Base-by-base conservation (phyloP, 257 asterid species). In the Echium plantagineum region DNA sequence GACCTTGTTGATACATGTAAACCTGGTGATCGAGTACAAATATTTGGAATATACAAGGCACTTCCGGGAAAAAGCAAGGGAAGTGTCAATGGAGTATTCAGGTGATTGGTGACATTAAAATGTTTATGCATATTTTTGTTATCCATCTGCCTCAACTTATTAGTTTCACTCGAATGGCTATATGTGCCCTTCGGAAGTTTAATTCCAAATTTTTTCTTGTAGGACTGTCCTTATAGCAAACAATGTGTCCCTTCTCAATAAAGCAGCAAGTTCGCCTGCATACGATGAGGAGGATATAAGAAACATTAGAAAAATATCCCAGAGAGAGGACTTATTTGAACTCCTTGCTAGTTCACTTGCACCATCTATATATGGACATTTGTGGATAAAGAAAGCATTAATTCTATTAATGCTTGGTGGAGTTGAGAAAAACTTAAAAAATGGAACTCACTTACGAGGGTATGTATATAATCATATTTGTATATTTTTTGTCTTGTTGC, bases 361-460 rank as follows among this genome's bases (percentile, higher is more conserved):
- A 1, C 98, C 98, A 52, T 91, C 96, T 60, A 91, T 91, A 46
- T 85, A 85, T 58, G 98, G 96, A 73, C 96, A 91, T 72, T 63
- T 69, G 61, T 88, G 98, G 98, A 91, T 88, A 73, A 91, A 91
- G 77, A 91, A 91, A 68, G 93, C 98, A 42, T 90, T 88, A 68
- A 59, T 91, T 75, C 77, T 91, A 46, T 65, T 91, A 78, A 88
- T 91, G 98, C 96, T 91, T 18, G 96, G 98, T 61, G 98, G 98
- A 75, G 81, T 74, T 38, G 98, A 91, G 72, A 91, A 88, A 73
- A 88, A 88, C 84, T 75, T 91, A 76, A 84, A 91, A 74, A 91
- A 91, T 64, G 98, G 98, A 53, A 91, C 98, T 59, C 98, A 91
- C 75, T 80, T 91, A 67, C 73, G 98, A 55, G 96, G 98, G 96